phyloP scores from a whole-genome alignment of 2,329 filamentous ascomycete genomes.

The Colletotrichum sp. region DNA sequence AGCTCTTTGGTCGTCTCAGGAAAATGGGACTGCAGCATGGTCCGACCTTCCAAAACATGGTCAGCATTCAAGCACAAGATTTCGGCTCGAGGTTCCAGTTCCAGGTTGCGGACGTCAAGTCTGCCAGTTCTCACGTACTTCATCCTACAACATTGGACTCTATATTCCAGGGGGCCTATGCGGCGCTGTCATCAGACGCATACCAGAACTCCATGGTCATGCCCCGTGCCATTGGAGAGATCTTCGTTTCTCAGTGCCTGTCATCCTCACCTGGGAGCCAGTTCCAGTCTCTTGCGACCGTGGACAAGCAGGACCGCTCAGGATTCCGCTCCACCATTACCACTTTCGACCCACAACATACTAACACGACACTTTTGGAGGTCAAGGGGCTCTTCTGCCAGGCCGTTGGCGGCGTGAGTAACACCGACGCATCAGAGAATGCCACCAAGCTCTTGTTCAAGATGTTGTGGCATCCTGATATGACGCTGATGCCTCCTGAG shows the following conservation, averaged over 20 bases:
- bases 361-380: not conserved
- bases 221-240: constrained; percentile 19
- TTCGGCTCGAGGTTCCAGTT: constrained; percentile 50
- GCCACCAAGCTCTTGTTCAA: not conserved
- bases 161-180: constrained; percentile 1
- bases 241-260: constrained; percentile 39
- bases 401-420: not conserved
- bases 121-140: constrained; percentile 49
- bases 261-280: not conserved
- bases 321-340: not conserved
- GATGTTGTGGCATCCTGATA: constrained; percentile 10
- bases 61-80: constrained; percentile 29
- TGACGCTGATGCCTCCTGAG: not conserved
- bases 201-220: constrained; percentile 4
- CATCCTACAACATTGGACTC: constrained; percentile 12
- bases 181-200: not conserved
- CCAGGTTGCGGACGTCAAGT: constrained; percentile 48
- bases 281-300: not conserved
- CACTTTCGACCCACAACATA: not conserved
- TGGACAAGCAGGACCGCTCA: not conserved
- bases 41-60: not conserved
- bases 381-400: constrained; percentile 8
- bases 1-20: constrained; percentile 44
- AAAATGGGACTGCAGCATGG: constrained; percentile 2
- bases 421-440: not conserved